Base-by-base conservation (phyloP, 352 stramenopile species). In the Globisporangium echinulatum region DNA sequence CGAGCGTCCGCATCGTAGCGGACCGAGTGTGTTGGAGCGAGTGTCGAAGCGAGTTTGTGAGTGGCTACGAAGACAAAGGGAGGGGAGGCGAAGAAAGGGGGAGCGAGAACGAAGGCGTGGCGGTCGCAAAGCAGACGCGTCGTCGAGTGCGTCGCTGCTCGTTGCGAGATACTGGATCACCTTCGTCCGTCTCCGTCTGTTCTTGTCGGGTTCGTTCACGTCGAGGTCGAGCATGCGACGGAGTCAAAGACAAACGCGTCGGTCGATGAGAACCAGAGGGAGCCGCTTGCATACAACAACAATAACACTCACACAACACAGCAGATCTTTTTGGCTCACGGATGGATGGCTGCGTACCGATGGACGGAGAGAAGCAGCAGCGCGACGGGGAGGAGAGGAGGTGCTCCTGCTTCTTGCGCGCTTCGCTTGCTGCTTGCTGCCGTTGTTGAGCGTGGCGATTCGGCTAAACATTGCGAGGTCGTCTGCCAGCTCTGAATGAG, bases 51-150 rank as follows among this genome's bases (percentile, higher is more conserved):
- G 43, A 48, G 15, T 48, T 48, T 15, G 43, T 15, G 43, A 48
- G 43, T 48, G 43, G 43, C 43, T n/a, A 11, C 39, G 39, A 13
- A 17, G 43, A 48, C 13, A 17, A 15, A 54, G 8, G 19, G 5
- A 17, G 49, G 33, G 49, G 36, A 54, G 17, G 49, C 4, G 49
- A 53, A 38, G 49, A 53, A 38, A n/a, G 7, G 17, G 49, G 36
- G 49, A 33, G 25, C 25, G 49, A 54, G 49, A 17, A n/a, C 19
- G 49, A 54, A 10, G 36, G 9, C 19, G 49, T 15, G 49, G 49
- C 36, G 49, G 49, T 54, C 19, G 15, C 19, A 40, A 54, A 40
- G 49, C 15, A 54, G 49, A 40, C 19, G 49, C 49, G 49, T 11
- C 11, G 9, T 53, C 25, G 42, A 47, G 39, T 43, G 25, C 25